phyloP scores from a whole-genome alignment of 176 grass and related monocot genomes.

The Miscanthus lutarioriparius region DNA sequence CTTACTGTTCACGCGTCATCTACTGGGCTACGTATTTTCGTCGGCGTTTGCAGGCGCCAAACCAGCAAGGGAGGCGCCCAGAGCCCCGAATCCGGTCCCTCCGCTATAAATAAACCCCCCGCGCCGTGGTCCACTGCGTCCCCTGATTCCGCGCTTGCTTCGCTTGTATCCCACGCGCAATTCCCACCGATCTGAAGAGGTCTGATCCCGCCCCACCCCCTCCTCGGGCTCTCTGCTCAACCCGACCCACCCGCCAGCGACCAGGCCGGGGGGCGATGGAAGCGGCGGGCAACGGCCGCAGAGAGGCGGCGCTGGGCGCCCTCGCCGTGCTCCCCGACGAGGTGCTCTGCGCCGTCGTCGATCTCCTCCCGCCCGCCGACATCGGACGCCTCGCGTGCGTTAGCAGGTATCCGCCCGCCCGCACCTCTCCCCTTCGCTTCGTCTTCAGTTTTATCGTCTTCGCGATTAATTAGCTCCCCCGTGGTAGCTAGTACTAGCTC shows the following conservation, averaged over 20 bases:
- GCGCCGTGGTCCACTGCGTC: neutral
- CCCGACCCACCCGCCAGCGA: conserved; percentile 1
- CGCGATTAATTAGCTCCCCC: neutral
- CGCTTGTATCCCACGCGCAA: conserved; percentile 29
- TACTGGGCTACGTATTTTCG: neutral
- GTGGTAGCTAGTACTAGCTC: neutral
- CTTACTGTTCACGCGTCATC: neutral
- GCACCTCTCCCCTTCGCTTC: neutral
- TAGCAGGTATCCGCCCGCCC: conserved; percentile 58
- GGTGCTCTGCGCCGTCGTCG: conserved; percentile 73
- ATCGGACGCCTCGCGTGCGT: conserved; percentile 85
- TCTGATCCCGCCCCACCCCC: neutral
- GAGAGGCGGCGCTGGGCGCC: conserved; percentile 69
- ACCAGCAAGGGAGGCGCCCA: neutral
- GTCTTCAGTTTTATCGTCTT: neutral
- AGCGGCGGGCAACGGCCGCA: conserved; percentile 47
- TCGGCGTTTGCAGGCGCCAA: neutral
- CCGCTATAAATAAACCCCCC: conserved; percentile 28
- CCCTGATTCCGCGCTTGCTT: neutral
- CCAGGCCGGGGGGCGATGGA: conserved; percentile 27
- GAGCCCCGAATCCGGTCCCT: conserved; percentile 3
- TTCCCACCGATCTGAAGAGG: conserved; percentile 9
- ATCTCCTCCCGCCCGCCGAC: conserved; percentile 76
- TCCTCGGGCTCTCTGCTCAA: neutral
- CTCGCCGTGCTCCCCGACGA: conserved; percentile 79